These are phyloP conservation scores for Lolium multiflorum DNA, from an alignment of 176 grass and related monocot species.

Conservation along the genomic window DNA sequence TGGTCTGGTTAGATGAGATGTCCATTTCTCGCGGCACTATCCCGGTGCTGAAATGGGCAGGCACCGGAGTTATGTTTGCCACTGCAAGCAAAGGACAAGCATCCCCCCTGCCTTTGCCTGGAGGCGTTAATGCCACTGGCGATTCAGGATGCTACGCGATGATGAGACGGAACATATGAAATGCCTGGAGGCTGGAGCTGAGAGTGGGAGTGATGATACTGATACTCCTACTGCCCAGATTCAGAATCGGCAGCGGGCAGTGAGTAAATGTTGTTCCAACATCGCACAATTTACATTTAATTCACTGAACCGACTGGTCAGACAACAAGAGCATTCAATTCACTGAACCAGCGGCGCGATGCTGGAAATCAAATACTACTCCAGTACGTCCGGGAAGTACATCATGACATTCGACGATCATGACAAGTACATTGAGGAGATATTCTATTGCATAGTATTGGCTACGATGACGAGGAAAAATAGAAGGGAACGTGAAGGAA, in stretches of 20 bases:
- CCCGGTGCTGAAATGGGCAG: slow-evolving; percentile 5
- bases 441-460: not conserved
- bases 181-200: slow-evolving; percentile 18
- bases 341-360: not conserved
- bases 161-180: slow-evolving; percentile 38
- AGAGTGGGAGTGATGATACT: too few relatives aligned
- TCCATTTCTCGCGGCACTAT: slow-evolving; percentile 34
- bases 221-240: not conserved
- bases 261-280: slow-evolving; percentile 38
- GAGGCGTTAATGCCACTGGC: not conserved
- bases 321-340: not conserved
- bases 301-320: too few relatives aligned
- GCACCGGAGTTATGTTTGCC: slow-evolving; percentile 35
- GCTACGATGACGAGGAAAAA: not conserved
- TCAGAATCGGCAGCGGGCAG: slow-evolving; percentile 16
- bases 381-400: not conserved
- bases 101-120: not conserved
- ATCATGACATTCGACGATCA: not conserved
- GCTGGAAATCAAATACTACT: not conserved
- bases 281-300: slow-evolving; percentile 28
- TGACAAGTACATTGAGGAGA: not conserved
- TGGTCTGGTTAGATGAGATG: slow-evolving; percentile 43
- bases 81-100: slow-evolving; percentile 2
- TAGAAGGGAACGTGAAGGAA: not conserved
- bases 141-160: not conserved